Evolutionary conservation across 352 stramenopile species (phyloP), one percentile per base, ranked within the genome.

Genomic region (Blastocystis sp.): DNA sequence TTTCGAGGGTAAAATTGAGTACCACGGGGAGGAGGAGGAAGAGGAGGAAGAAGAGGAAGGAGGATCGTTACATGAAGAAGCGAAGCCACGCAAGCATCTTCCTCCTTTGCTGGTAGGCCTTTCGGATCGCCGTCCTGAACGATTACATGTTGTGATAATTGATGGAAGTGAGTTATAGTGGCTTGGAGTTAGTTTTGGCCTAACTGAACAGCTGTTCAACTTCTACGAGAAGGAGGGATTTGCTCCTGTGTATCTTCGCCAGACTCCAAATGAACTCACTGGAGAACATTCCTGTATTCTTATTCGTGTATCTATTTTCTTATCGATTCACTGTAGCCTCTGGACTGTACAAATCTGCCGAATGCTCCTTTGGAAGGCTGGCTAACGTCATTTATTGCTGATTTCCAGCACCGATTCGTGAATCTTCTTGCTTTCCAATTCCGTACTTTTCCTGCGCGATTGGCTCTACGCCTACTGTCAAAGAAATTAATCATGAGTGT

Each of bases 201-300:
- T 99, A 41, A 99, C 97, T 30, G 90, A 95, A 30, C 90, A 94
- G 26, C 93, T 99, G 62, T 96, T 98, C 91, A 98, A 96, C 90
- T 99, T 99, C 90, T 99, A 97, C 96, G 93, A 94, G 50, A 94
- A 93, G 62, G 94, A 92, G 24, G 95, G 96, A 16, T 98, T 98
- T 92, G 93, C 93, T 56, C 94, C 97, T 5, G 94, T 99, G 26
- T 99, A 99, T 91, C 92, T 99, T 43, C 95, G 97, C 0, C 97
- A 99, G 92, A 99, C 97, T 6, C 93, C 96, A n/a, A 99, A 99
- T 91, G 96, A 99, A 50, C 93, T 99, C 63, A 99, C 97, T 37
- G 97, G 97, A 30, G 97, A 99, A 91, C 96, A 99, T 91, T 98
- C 96, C 39, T 93, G 95, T 16, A 98, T 99, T 90, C 93, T 97